Evolutionary conservation across 306 rosid species (phyloP).

Genomic region (Canavalia gladiata): DNA sequence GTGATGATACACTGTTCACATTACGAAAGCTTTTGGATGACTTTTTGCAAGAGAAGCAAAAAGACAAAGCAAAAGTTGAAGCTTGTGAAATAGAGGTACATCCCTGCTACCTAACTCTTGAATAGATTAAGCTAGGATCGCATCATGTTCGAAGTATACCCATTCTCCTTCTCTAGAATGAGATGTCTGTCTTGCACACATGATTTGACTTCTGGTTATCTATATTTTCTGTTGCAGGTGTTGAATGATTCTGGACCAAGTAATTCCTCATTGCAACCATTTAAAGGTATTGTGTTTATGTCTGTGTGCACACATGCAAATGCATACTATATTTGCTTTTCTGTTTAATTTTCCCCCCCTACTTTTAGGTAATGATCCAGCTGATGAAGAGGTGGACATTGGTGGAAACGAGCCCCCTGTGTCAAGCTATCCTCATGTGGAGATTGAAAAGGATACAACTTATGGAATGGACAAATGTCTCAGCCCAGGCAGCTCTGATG

Average conservation of each 20-base stretch:
- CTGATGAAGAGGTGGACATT: slow-evolving; percentile 78
- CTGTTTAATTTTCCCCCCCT: slow-evolving; percentile 16
- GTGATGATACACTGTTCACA: slow-evolving; percentile 74
- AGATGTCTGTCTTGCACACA: slow-evolving; percentile 7
- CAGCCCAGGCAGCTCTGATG: slow-evolving; percentile 61
- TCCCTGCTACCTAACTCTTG: slow-evolving; percentile 27
- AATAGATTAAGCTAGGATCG: slow-evolving; percentile 32
- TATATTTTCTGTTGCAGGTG: slow-evolving; percentile 65
- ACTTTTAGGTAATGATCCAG: slow-evolving; percentile 67
- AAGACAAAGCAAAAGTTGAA: slow-evolving; percentile 60
- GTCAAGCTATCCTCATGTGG: slow-evolving; percentile 70
- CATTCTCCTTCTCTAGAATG: not conserved
- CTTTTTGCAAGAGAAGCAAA: slow-evolving; percentile 64
- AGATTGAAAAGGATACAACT: slow-evolving; percentile 63
- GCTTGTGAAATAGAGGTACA: slow-evolving; percentile 84
- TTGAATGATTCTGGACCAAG: slow-evolving; percentile 83
- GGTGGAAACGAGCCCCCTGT: slow-evolving; percentile 81
- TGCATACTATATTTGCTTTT: slow-evolving; percentile 15
- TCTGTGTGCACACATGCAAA: not conserved
- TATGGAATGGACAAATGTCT: slow-evolving; percentile 47
- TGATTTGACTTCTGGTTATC: slow-evolving; percentile 37
- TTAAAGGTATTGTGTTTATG: slow-evolving; percentile 68
- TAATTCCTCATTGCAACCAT: slow-evolving; percentile 85
- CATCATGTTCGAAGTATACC: slow-evolving; percentile 3
- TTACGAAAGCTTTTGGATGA: slow-evolving; percentile 76